Evolutionary conservation across 2,329 filamentous ascomycete genomes (phyloP).

Genomic region (Bipolaris sorokiniana): DNA sequence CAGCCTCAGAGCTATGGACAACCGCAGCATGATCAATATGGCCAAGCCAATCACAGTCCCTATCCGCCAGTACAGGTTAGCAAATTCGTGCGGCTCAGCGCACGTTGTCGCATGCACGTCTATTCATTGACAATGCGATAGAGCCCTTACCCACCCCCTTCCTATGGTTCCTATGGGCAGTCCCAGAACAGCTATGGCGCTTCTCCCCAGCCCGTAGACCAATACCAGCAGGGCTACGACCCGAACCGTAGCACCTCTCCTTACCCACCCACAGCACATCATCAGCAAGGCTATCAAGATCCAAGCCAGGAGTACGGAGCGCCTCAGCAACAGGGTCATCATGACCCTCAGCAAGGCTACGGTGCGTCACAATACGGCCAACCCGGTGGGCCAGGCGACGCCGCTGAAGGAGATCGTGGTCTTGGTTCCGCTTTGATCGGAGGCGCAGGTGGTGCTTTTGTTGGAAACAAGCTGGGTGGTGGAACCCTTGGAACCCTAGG

Average conservation of each 20-base stretch:
- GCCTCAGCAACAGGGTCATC: conserved; percentile 21
- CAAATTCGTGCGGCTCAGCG: conserved; percentile 19
- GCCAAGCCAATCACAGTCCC: conserved; percentile 21
- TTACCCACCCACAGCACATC: conserved; percentile 41
- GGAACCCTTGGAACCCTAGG: conserved; percentile 60
- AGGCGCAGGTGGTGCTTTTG: conserved; percentile 61
- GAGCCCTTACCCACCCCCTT: conserved; percentile 38
- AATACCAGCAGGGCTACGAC: conserved; percentile 44
- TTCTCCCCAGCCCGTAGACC: conserved; percentile 30
- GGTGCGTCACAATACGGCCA: conserved; percentile 51
- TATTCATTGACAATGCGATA: conserved; percentile 24
- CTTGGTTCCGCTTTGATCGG: conserved; percentile 62
- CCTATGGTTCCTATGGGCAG: conserved; percentile 38
- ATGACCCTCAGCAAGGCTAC: conserved; percentile 29
- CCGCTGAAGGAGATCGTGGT: conserved; percentile 60
- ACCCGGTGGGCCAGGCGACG: conserved; percentile 37
- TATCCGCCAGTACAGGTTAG: conserved; percentile 31
- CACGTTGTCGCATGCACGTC: not conserved
- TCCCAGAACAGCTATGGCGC: conserved; percentile 38
- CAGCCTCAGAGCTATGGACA: conserved; percentile 36
- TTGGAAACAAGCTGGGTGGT: conserved; percentile 61
- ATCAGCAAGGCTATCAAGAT: conserved; percentile 30
- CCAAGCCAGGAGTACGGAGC: conserved; percentile 31
- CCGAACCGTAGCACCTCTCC: conserved; percentile 46
- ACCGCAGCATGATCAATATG: conserved; percentile 38